Base-by-base conservation (phyloP, 2,329 filamentous ascomycete species). In the Cytospora chrysosperma region DNA sequence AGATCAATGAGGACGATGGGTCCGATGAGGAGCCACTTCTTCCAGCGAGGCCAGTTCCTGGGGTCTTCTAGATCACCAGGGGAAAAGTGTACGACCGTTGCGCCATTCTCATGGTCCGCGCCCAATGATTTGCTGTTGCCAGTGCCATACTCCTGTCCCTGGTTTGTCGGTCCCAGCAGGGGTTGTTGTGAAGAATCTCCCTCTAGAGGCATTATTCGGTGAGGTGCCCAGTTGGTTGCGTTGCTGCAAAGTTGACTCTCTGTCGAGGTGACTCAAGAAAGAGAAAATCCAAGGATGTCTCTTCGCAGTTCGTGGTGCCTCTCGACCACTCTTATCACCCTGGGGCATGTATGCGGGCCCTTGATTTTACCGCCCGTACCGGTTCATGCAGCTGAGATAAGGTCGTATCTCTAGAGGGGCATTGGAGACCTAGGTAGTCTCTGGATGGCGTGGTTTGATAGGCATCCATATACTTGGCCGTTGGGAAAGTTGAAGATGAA, bases 1-100 rank as follows among this genome's bases (percentile, higher is more conserved):
- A 76, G 65, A 60, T 75, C 73, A 55, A 73, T 69, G 2, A 73
- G 66, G 0, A 70, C 68, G 27, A 76, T 72, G 19, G 67, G 70
- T 9, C 69, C 62, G 2, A 75, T 70, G 17, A 74, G 72, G 4
- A 70, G 65, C 73, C 74, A 75, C 68, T 75, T 76, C 37, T 69
- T 67, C 70, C 72, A 74, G n/a, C 64, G 47, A 3, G 72, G 67
- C 72, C 73, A 75, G 55, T 75, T 74, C 4, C 72, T 68, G 1
- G 73, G 74, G 34, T 75, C 74, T 15, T 63, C 66, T 9, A 67
- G 66, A 26, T 70, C 69, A n/a, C 34, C 65, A 13, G 50, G 47
- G 1, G 64, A 57, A 50, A 70, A 70, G n/a, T 65, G 64, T 28
- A 63, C 64, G 6, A 63, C 19, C 10, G 52, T 65, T 6, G 54